These are phyloP conservation scores for Leccinum subtestaceum DNA, from an alignment of 768 basidiomycete genomes.

Conservation along the genomic window DNA sequence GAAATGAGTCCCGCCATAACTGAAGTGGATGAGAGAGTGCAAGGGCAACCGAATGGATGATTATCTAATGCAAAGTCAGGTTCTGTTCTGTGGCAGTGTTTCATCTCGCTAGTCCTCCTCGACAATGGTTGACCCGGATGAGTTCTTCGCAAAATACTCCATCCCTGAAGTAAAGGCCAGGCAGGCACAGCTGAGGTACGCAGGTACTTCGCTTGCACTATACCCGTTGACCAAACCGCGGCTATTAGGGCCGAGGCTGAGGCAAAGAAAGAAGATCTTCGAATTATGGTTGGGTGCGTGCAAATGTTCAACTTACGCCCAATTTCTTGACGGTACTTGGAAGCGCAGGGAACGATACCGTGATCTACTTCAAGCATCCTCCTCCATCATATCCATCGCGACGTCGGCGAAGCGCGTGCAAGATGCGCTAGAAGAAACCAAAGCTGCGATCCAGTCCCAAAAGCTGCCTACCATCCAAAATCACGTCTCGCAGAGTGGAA, in stretches of 20 bases:
- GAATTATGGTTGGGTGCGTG: conserved; percentile 91
- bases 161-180: conserved; percentile 66
- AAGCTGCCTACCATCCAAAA: conserved; percentile 44
- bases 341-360: conserved; percentile 85
- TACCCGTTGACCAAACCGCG: conserved; percentile 1
- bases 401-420: conserved; percentile 64
- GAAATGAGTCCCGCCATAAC: conserved; percentile 62
- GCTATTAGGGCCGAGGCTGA: conserved; percentile 73
- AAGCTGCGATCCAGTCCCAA: conserved; percentile 48
- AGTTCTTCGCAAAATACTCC: conserved; percentile 69
- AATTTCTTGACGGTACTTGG: conserved; percentile 39
- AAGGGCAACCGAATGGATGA: conserved; percentile 12
- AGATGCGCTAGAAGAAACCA: conserved; percentile 62
- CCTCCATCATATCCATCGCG: conserved; percentile 77
- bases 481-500: conserved; percentile 33
- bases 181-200: conserved; percentile 67
- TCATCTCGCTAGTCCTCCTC: too few species aligned
- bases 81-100: too few species aligned
- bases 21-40: conserved; percentile 8
- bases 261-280: conserved; percentile 82
- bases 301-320: not conserved
- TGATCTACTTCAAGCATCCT: conserved; percentile 80
- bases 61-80: conserved; percentile 21
- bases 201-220: not conserved
- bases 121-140: conserved; percentile 38